Evolutionary conservation across 345 rosid species (phyloP), one percentile per base, ranked within the genome.

Genomic region (Populus deltoides): DNA sequence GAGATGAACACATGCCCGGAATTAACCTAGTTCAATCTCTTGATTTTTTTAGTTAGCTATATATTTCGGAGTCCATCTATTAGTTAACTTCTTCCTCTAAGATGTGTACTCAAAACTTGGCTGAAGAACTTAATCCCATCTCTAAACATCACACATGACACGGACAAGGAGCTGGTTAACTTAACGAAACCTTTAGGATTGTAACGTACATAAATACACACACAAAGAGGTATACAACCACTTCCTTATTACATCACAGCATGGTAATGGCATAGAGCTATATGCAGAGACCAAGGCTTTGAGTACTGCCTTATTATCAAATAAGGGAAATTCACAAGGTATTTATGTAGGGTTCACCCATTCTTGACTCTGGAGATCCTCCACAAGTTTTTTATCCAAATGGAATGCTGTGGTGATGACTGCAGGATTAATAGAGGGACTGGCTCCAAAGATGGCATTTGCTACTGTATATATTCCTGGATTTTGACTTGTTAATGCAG

Each of bases 361-460:
- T 22, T 57, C 62, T 57, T 57, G 62, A 57, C 13, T 7, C 62
- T 57, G 62, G n/a, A 57, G 62, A 57, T 57, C 62, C 25, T 57
- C 62, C 62, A 57, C 62, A 22, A 57, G 27, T n/a, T 75, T 16
- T 39, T 38, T 39, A 57, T 80, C 67, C 43, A 80, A 20, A 25
- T 61, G 71, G 72, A 80, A 80, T 15, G 68, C 79, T 71, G 66
- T 80, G 53, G 59, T 41, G n/a, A 75, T 75, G 25, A 80, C 68
- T 9, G 75, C 72, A 63, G 76, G 72, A 7, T 70, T 65, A 24
- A 79, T 57, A 1, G 77, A 59, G 20, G 77, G 43, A 9, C 68
- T 24, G 0, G 77, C 6, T 16, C 73, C 77, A 20, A 79, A 79
- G 10, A 31, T 24, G 6, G 81, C 77, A 27, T 79, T 72, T 1